A percentile compares a stretch with the other conserved stretches of the same genome.
Evolutionary conservation across 2,329 filamentous ascomycete species (phyloP).

Genomic region (Colletotrichum siamense): DNA sequence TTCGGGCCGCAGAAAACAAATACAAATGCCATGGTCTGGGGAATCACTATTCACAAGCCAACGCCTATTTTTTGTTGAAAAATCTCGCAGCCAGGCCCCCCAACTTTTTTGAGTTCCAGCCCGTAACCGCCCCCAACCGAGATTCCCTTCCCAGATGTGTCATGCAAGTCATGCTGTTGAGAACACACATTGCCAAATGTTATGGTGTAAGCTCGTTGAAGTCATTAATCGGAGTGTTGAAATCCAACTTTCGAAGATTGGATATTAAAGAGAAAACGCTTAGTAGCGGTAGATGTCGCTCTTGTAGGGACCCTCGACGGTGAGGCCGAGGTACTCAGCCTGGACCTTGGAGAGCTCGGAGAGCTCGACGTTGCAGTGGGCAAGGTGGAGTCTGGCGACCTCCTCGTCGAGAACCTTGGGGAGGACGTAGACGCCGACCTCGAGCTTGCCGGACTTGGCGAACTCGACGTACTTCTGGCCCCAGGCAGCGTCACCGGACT

Average conservation of each 20-base stretch:
- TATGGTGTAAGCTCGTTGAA: constrained; percentile 24
- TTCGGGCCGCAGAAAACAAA: constrained; percentile 23
- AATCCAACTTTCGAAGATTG: constrained; percentile 13
- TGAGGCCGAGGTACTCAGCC: constrained; percentile 92
- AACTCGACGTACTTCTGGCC: constrained; percentile 96
- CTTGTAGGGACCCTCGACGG: constrained; percentile 93
- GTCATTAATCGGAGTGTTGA: constrained; percentile 25
- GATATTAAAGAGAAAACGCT: constrained; percentile 39
- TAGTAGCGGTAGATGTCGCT: constrained; percentile 72
- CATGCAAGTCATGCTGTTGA: constrained; percentile 51
- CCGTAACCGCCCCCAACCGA: constrained; percentile 26
- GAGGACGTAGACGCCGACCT: constrained; percentile 91
- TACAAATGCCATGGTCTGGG: constrained; percentile 34
- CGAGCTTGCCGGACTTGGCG: constrained; percentile 88
- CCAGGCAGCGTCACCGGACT: constrained; percentile 86
- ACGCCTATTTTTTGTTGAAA: constrained; percentile 42
- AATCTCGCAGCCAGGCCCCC: constrained; percentile 34
- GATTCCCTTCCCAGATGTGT: constrained; percentile 36
- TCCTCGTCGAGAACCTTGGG: constrained; percentile 99
- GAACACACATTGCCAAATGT: constrained; percentile 38
- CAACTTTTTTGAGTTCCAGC: constrained; percentile 30
- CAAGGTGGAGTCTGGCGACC: constrained; percentile 92
- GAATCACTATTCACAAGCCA: constrained; percentile 35
- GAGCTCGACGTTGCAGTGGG: constrained; percentile 94
- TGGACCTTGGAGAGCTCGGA: constrained; percentile 84